These are phyloP conservation scores for Cladosporium sp. DNA, from an alignment of 2,329 filamentous ascomycete species.

Conservation along the genomic window DNA sequence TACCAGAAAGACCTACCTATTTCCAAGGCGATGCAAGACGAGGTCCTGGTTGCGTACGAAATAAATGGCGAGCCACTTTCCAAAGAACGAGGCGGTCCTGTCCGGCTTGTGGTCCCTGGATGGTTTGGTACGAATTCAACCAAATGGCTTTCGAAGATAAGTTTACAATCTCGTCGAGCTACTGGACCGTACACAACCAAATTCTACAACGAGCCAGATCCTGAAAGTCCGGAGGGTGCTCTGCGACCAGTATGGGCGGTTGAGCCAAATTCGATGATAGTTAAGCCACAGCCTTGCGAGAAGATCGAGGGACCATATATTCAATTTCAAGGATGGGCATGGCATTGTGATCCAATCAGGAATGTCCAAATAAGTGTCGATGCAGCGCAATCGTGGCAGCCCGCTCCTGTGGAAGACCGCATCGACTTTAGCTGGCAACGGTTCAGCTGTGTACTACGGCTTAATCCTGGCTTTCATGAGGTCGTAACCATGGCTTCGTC, in stretches of 20 bases:
- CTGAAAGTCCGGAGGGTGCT: constrained; percentile 12
- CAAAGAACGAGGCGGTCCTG: constrained; percentile 27
- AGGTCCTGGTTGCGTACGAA: constrained; percentile 28
- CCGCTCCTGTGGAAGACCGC: constrained; percentile 5
- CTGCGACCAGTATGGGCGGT: constrained; percentile 27
- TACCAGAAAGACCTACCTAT: constrained; percentile 33
- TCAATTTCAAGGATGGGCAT: constrained; percentile 26
- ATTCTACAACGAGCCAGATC: constrained; percentile 27
- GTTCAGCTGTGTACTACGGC: constrained; percentile 7
- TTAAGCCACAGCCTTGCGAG: constrained; percentile 18
- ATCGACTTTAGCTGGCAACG: constrained; percentile 20
- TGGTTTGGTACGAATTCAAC: constrained; percentile 33
- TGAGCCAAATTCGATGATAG: constrained; percentile 29
- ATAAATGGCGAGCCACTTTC: constrained; percentile 26
- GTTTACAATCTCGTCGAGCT: constrained; percentile 20
- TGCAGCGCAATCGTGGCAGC: constrained; percentile 16
- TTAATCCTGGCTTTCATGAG: constrained; percentile 7
- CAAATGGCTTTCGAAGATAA: constrained; percentile 30
- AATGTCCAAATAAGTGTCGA: constrained; percentile 22
- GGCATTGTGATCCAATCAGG: constrained; percentile 22
- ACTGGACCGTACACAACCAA: constrained; percentile 26
- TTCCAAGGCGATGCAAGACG: constrained; percentile 21
- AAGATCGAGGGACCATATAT: constrained; percentile 7
- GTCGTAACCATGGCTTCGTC: constrained; percentile 18
- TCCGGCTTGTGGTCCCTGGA: constrained; percentile 30